A percentile compares a stretch with the other conserved stretches of the same genome.
Conservation (phyloP, 257 asterid genomes). For the Leptodermis oblonga region DNA sequence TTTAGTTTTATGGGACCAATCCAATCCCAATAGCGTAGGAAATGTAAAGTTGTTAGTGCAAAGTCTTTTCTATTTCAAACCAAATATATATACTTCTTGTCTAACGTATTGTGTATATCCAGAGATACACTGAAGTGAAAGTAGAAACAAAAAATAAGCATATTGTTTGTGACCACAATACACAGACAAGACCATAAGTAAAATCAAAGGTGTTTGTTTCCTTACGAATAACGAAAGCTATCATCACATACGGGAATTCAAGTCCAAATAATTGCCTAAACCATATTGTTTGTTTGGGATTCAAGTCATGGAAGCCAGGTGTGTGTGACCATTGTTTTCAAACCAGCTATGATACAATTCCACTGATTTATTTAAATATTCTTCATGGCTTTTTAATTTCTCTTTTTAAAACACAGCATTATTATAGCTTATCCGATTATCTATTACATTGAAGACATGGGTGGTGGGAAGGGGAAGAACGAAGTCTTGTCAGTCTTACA, state of each 20-base stretch:
- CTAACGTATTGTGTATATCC: too few species aligned
- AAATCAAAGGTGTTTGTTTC: neutral
- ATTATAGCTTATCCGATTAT: too few species aligned
- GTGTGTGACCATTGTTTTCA: neutral
- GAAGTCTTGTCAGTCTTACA: too few species aligned
- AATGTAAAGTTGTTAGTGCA: neutral
- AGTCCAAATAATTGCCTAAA: slow-evolving; percentile 4
- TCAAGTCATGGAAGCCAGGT: neutral
- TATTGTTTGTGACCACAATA: neutral
- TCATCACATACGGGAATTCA: neutral
- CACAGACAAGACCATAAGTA: neutral
- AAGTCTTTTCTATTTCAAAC: neutral
- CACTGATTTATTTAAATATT: neutral
- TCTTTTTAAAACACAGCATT: too few species aligned
- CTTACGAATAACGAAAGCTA: slow-evolving; percentile 4
- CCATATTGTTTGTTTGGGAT: neutral
- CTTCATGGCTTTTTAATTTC: neutral
- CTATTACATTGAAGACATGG: too few species aligned
- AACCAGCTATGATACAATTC: neutral
- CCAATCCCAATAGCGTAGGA: neutral
- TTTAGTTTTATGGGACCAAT: too few species aligned
- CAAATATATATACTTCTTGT: too few species aligned
- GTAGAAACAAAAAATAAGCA: neutral
- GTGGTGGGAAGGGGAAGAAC: too few species aligned
- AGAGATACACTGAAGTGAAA: too few species aligned